Evolutionary conservation across 2,329 filamentous ascomycete genomes (phyloP), one percentile per base, ranked within the genome.

Genomic region (Microsporum ferrugineum): DNA sequence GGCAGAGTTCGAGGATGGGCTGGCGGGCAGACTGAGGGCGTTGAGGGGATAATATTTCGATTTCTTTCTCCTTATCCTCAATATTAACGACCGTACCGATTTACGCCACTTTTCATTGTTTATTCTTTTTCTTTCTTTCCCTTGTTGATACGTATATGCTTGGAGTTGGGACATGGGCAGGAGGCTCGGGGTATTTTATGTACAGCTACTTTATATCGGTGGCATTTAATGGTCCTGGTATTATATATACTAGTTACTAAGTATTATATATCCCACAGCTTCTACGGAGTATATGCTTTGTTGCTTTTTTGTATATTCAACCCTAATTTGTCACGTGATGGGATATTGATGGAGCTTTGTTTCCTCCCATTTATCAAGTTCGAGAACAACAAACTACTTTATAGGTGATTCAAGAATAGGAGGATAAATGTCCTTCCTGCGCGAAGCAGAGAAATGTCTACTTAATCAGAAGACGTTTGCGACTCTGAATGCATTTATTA

Each of bases 391-490:
- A 2, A 33, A 56, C 51, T 5, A 27, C 17, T 33, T 56, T 56
- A 10, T 56, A 56, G 27, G 6, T 31, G 17, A 14, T 23, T 34
- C 34, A 2, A 17, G 12, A 38, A 31, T 8, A 43, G 56, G 23
- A 56, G 39, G 60, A 69, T 73, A 70, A 72, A 77, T 77, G 75
- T 76, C 73, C 68, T 71, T 77, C 64, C 62, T 76, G 68, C 73
- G 74, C 51, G 73, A 76, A 68, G 75, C 75, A 62, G 74, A 77
- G 66, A 75, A 64, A 71, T 76, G 72, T 63, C 66, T 76, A 63
- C 71, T 70, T 68, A 76, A 75, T 56, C 74, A 75, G 63, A 71
- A 70, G 65, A 65, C 70, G 29, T 67, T 71, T 60, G 64, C 68
- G 12, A 62, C 62, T 14, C 68, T 77, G 62, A 76, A 77, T 71